Percentiles rank a stretch among this genome's conserved stretches.
These are phyloP conservation scores for Purshia tridentata DNA, from an alignment of 306 rosid species.

Conservation along the genomic window DNA sequence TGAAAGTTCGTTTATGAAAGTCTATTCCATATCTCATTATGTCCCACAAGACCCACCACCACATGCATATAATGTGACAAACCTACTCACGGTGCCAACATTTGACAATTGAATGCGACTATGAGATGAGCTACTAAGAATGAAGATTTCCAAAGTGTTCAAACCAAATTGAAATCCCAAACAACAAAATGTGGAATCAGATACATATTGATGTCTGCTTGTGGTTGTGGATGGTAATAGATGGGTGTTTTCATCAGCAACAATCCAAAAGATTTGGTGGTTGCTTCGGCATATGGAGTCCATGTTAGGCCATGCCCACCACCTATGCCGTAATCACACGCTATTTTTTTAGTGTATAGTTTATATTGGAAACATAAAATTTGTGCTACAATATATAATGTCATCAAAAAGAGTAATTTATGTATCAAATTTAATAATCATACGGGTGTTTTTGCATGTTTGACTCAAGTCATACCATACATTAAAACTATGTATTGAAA, in stretches of 20 bases:
- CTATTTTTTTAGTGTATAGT: too few species aligned
- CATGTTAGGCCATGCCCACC: slow-evolving; percentile 14
- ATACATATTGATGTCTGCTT: neutral
- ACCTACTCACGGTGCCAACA: neutral
- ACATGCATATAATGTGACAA: neutral
- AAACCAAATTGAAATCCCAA: neutral
- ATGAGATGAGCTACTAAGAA: neutral
- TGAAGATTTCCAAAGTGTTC: neutral
- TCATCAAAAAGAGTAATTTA: too few species aligned
- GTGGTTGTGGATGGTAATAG: neutral
- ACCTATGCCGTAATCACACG: neutral
- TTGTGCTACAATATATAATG: too few species aligned
- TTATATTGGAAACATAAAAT: too few species aligned
- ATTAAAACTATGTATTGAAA: too few species aligned
- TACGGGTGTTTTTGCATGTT: too few species aligned
- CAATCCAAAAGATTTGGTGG: slow-evolving; percentile 33
- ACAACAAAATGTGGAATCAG: neutral
- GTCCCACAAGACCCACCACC: slow-evolving; percentile 4
- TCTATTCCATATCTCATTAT: neutral
- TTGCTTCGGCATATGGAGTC: slow-evolving; percentile 24
- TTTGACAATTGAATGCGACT: slow-evolving; percentile 5
- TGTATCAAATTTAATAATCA: too few species aligned
- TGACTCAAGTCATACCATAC: too few species aligned
- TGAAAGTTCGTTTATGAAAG: neutral
- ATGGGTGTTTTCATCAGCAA: slow-evolving; percentile 33